phyloP scores from a whole-genome alignment of 1,284 basidiomycete species.

The Heimioporus punctisporus region DNA sequence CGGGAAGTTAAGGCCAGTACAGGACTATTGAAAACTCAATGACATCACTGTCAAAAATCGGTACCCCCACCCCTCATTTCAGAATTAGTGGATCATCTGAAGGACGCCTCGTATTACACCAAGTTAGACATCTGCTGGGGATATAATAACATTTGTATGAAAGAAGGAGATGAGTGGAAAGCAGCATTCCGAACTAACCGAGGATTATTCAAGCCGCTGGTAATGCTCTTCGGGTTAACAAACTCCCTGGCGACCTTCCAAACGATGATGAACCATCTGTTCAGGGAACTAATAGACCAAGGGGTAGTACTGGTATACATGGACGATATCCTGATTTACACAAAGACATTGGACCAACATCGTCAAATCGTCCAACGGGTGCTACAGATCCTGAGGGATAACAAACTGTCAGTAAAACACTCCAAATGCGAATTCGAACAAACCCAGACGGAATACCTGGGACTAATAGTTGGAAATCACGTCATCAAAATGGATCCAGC shows the following conservation, averaged over 20 bases:
- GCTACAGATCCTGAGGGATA: constrained; percentile 29
- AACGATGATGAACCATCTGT: constrained; percentile 5
- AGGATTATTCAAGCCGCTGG: constrained; percentile 31
- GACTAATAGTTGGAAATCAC: constrained; percentile 37
- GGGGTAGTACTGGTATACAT: too few species aligned
- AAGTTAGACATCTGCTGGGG: not conserved
- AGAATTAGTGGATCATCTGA: not conserved
- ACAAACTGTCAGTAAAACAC: too few species aligned
- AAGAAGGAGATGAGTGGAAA: constrained; percentile 12
- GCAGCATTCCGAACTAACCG: constrained; percentile 1
- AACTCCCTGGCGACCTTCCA: constrained; percentile 35
- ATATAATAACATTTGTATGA: constrained; percentile 15
- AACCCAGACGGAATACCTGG: constrained; percentile 40
- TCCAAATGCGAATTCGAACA: constrained; percentile 41
- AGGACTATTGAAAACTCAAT: constrained; percentile 1
- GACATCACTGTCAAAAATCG: not conserved
- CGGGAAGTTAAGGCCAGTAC: not conserved
- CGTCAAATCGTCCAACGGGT: constrained; percentile 25
- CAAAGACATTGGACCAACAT: constrained; percentile 18
- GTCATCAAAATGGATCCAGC: too few species aligned
- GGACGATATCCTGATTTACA: constrained; percentile 13
- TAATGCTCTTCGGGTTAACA: constrained; percentile 31
- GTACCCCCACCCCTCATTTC: not conserved
- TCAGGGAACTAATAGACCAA: constrained; percentile 5
- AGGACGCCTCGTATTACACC: not conserved